Conservation (phyloP, 1,139 yeast genomes). For the Hemisphaericaspora lyxosophila region DNA sequence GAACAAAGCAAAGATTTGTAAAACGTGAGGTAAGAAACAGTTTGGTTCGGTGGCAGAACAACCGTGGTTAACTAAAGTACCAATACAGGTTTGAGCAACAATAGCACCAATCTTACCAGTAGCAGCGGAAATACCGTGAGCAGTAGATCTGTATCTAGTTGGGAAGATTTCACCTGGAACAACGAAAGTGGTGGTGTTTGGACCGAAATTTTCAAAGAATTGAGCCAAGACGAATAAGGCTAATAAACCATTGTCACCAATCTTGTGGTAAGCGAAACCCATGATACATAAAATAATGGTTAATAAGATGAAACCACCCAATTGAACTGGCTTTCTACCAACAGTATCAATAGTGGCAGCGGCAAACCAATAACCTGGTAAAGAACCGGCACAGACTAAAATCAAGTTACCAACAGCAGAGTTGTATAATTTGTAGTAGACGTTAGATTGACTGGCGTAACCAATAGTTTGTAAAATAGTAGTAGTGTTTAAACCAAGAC, state of each 20-base stretch:
- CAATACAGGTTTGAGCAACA: conserved; percentile 87
- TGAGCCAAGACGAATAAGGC: conserved; percentile 76
- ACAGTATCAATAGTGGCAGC: conserved; percentile 73
- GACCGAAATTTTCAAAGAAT: conserved; percentile 89
- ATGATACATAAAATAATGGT: conserved; percentile 68
- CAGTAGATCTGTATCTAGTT: conserved; percentile 95
- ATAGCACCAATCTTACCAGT: conserved; percentile 96
- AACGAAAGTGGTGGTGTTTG: conserved; percentile 93
- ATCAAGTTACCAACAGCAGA: conserved; percentile 87
- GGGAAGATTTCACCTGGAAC: conserved; percentile 98
- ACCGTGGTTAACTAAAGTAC: conserved; percentile 76
- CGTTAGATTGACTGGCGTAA: conserved; percentile 66
- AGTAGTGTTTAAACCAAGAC: conserved; percentile 79
- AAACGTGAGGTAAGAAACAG: conserved; percentile 87
- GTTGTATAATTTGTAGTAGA: conserved; percentile 66
- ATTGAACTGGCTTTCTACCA: conserved; percentile 82
- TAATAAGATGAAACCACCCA: conserved; percentile 68
- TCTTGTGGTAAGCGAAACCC: conserved; percentile 76
- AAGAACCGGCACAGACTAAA: conserved; percentile 85
- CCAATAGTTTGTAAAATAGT: conserved; percentile 83
- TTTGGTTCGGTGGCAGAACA: conserved; percentile 59
- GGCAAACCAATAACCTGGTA: conserved; percentile 87
- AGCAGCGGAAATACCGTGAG: conserved; percentile 97
- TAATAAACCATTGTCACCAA: conserved; percentile 60
- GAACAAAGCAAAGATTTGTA: conserved; percentile 89